These are phyloP conservation scores for Lachnellula hyalina DNA, from an alignment of 2,329 filamentous ascomycete species.

Conservation along the genomic window DNA sequence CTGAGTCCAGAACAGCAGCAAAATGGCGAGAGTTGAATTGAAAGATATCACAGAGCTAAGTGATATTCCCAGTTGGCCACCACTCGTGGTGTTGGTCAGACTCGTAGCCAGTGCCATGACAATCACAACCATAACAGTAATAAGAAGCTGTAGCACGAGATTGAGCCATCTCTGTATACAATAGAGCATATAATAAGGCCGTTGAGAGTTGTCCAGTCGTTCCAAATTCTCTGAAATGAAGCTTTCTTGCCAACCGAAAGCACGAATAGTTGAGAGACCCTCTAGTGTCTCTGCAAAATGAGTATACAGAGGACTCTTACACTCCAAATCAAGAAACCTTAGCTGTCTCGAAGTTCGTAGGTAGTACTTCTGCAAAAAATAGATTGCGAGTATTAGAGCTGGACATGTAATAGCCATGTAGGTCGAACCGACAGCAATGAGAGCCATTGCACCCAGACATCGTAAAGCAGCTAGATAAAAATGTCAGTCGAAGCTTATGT, in stretches of 20 bases:
- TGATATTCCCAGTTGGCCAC: conserved; percentile 17
- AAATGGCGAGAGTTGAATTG: conserved; percentile 7
- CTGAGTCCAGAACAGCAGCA: conserved; percentile 44
- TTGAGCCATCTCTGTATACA: conserved; percentile 54
- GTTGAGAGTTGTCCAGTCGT: conserved; percentile 48
- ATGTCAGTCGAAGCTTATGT: neutral
- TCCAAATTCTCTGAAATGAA: conserved; percentile 40
- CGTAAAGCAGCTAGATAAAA: conserved; percentile 1
- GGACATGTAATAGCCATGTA: conserved; percentile 24
- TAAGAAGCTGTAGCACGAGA: conserved; percentile 46
- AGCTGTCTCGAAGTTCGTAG: conserved; percentile 42
- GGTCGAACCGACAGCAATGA: conserved; percentile 31
- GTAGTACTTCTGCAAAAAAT: conserved; percentile 36
- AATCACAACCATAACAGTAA: conserved; percentile 20
- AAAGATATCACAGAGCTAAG: conserved; percentile 19
- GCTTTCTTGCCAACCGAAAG: conserved; percentile 37
- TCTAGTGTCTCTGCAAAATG: conserved; percentile 41
- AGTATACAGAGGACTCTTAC: conserved; percentile 38
- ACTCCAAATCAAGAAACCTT: conserved; percentile 41
- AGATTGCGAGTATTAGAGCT: conserved; percentile 11
- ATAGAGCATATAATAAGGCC: conserved; percentile 52
- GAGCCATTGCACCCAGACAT: conserved; percentile 9
- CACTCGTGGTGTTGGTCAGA: conserved; percentile 10
- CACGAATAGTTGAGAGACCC: conserved; percentile 39
- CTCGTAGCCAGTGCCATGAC: conserved; percentile 17